phyloP scores from a whole-genome alignment of 2,329 filamentous ascomycete genomes.

The Elsinoe australis region DNA sequence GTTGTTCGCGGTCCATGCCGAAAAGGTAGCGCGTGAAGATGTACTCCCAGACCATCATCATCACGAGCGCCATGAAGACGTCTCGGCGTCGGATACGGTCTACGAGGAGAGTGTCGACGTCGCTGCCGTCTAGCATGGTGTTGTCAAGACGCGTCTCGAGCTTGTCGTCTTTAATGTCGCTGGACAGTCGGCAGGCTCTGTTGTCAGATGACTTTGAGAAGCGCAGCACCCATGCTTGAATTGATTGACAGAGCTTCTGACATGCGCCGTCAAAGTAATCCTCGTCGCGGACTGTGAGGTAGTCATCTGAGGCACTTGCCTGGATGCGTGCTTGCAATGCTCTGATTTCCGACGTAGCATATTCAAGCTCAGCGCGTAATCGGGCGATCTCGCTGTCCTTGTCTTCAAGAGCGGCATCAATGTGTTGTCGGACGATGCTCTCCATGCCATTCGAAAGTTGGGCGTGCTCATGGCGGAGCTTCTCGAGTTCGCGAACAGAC shows the following conservation, averaged over 20 bases:
- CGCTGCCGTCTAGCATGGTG: conserved; percentile 83
- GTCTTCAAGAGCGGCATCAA: conserved; percentile 59
- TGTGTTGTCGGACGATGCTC: conserved; percentile 52
- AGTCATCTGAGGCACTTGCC: conserved; percentile 54
- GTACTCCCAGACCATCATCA: conserved; percentile 99
- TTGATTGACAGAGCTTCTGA: conserved; percentile 88
- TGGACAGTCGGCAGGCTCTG: conserved; percentile 73
- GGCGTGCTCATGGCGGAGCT: conserved; percentile 56
- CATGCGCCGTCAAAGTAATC: conserved; percentile 94
- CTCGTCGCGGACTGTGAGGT: conserved; percentile 75
- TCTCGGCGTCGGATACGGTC: conserved; percentile 85
- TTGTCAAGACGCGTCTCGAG: conserved; percentile 92
- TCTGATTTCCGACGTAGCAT: conserved; percentile 56
- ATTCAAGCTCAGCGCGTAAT: conserved; percentile 69
- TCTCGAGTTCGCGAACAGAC: conserved; percentile 60
- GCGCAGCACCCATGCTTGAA: conserved; percentile 94
- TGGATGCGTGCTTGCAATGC: conserved; percentile 54
- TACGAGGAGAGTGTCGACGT: conserved; percentile 78
- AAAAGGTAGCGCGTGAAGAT: conserved; percentile 97
- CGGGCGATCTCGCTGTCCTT: conserved; percentile 78
- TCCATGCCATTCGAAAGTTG: conserved; percentile 57
- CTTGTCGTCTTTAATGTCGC: conserved; percentile 83
- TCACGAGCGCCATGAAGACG: conserved; percentile 96
- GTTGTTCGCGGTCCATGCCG: conserved; percentile 95
- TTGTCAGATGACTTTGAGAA: conserved; percentile 98